phyloP scores from a whole-genome alignment of 805 yeast species.

The Nakazawaea ishiwadae region DNA sequence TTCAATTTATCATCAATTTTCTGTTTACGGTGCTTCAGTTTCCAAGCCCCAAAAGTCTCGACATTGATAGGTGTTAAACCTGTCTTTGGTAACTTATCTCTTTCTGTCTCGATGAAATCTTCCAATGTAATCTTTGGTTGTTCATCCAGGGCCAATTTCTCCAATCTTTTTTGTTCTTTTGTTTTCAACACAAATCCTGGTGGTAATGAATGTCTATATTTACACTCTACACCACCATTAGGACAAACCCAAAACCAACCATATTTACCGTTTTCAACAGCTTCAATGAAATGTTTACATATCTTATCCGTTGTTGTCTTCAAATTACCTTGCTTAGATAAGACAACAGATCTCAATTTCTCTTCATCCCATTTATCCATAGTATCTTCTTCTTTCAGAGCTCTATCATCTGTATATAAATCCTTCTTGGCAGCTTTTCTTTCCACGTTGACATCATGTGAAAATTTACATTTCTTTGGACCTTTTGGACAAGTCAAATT shows the following conservation, averaged over 20 bases:
- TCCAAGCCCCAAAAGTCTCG: slow-evolving; percentile 81
- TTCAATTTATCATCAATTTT: slow-evolving; percentile 31
- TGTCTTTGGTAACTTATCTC: slow-evolving; percentile 72
- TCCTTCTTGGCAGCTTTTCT: slow-evolving; percentile 89
- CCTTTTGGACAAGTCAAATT: slow-evolving; percentile 81
- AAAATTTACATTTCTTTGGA: slow-evolving; percentile 76
- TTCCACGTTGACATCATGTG: slow-evolving; percentile 82
- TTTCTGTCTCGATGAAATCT: slow-evolving; percentile 92
- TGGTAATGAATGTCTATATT: slow-evolving; percentile 92
- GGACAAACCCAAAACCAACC: slow-evolving; percentile 99
- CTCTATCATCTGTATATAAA: slow-evolving; percentile 85
- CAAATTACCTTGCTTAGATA: slow-evolving; percentile 92
- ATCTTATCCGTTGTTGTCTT: slow-evolving; percentile 92
- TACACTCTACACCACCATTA: slow-evolving; percentile 88
- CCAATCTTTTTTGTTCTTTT: slow-evolving; percentile 89
- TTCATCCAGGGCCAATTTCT: slow-evolving; percentile 74
- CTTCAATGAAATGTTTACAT: slow-evolving; percentile 91
- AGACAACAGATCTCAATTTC: slow-evolving; percentile 78
- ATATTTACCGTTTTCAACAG: slow-evolving; percentile 94
- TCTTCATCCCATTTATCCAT: slow-evolving; percentile 98
- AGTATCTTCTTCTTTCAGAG: slow-evolving; percentile 69
- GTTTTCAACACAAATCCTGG: slow-evolving; percentile 96
- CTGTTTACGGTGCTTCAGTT: slow-evolving; percentile 57
- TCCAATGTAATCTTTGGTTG: slow-evolving; percentile 92
- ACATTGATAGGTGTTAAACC: slow-evolving; percentile 83